These are phyloP conservation scores for Paramecium octaurelia DNA, from an alignment of 73 alveolate genomes.

Conservation along the genomic window DNA sequence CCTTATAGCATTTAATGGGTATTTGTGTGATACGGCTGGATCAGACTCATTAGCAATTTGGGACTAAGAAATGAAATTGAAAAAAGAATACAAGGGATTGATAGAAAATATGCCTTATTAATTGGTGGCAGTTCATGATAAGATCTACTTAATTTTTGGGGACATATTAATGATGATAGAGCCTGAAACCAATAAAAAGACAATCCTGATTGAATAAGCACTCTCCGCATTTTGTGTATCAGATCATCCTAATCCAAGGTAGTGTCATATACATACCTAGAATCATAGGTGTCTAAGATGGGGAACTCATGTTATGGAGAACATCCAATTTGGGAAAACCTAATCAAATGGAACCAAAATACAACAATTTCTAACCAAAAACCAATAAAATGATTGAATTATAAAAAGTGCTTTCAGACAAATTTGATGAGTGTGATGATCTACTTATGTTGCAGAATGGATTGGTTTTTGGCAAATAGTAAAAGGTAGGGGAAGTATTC, in stretches of 20 bases:
- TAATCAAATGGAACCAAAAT: background rate
- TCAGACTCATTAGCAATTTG: slow-evolving; percentile 19
- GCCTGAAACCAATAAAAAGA: background rate
- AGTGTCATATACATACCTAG: slow-evolving; percentile 33
- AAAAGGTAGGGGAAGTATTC: background rate
- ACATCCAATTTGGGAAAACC: background rate
- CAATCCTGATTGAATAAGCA: background rate
- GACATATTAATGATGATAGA: background rate
- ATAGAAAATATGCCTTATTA: slow-evolving; percentile 9
- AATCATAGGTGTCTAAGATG: background rate
- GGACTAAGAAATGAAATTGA: background rate
- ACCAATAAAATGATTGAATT: background rate
- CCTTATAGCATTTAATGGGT: slow-evolving; percentile 8
- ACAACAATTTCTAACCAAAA: background rate
- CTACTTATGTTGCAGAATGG: background rate
- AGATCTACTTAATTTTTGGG: background rate
- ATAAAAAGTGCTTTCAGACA: background rate
- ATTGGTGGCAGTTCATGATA: background rate
- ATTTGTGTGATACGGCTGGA: slow-evolving; percentile 45
- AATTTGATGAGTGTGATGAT: slow-evolving; percentile 10
- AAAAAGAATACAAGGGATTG: background rate
- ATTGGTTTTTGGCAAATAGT: background rate
- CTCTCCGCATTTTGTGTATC: background rate
- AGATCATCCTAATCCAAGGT: slow-evolving; percentile 21
- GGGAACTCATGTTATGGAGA: background rate